Conservation (phyloP, 208 protist genomes). For the Leishmania tarentolae region DNA sequence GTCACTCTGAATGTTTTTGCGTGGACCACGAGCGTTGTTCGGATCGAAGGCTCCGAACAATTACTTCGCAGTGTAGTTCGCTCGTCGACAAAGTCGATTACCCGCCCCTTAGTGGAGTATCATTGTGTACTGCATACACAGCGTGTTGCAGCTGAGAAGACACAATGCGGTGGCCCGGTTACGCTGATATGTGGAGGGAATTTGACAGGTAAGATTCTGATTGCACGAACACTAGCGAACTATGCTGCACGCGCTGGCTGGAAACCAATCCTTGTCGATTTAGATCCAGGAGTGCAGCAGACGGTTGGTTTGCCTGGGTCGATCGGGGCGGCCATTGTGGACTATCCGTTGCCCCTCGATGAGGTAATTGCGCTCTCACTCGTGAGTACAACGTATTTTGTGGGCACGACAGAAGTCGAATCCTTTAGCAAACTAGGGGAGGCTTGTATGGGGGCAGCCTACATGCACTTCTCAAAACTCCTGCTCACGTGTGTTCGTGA, state of each 20-base stretch:
- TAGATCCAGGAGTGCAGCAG: conserved; percentile 62
- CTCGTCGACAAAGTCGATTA: conserved; percentile 48
- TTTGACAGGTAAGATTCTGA: conserved; percentile 39
- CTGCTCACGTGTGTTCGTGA: conserved; percentile 41
- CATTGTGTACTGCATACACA: conserved; percentile 72
- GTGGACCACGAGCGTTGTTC: conserved; percentile 60
- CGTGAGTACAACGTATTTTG: conserved; percentile 75
- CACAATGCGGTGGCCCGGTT: conserved; percentile 49
- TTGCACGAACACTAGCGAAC: conserved; percentile 68
- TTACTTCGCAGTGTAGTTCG: conserved; percentile 64
- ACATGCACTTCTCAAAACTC: conserved; percentile 62
- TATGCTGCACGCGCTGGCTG: conserved; percentile 81
- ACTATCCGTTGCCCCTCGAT: conserved; percentile 74
- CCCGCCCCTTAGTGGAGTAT: conserved; percentile 78
- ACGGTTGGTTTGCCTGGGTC: conserved; percentile 67
- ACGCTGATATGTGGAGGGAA: conserved; percentile 73
- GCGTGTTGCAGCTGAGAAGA: conserved; percentile 48
- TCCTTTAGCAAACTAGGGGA: conserved; percentile 37
- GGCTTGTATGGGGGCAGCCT: conserved; percentile 51
- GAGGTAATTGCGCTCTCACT: conserved; percentile 55
- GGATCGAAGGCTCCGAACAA: conserved; percentile 63
- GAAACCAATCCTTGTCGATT: conserved; percentile 75
- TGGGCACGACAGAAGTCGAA: conserved; percentile 68
- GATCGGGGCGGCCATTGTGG: conserved; percentile 64
- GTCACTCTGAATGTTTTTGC: conserved; percentile 54